Base-by-base conservation (phyloP, 73 alveolate species). In the Durusdinium trenchii region DNA sequence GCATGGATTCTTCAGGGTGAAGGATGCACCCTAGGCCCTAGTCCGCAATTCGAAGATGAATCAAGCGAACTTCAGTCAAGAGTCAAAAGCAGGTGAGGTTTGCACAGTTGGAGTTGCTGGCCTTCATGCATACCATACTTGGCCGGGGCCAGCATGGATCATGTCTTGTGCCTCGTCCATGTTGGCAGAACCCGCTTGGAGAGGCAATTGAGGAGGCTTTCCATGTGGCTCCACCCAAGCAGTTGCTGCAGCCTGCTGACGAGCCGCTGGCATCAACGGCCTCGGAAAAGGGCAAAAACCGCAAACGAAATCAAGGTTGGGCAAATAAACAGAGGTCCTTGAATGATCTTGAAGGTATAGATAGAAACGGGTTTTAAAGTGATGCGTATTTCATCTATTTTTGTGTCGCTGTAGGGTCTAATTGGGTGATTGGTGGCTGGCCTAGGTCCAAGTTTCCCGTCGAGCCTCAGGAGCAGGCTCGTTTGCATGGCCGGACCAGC, bases 201-300 rank as follows among this genome's bases (percentile, higher is more conserved):
- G 50, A 90, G 98, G 98, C 98, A 51, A 57, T 91, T 3, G 98
- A 91, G 60, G 98, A 91, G 89, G 90, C 47, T n/a, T 91, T 91
- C 76, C 98, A 91, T 20, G 98, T 91, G n/a, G 87, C 98, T 36
- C 98, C 98, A 26, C 78, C 98, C 36, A 48, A 78, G 38, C 98
- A 91, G 75, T 54, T 91, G 61, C 76, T 91, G 57, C 98, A 51
- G 50, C 98, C 98, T 14, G 98, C 98, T 0, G 98, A 91, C 50
- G 98, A 91, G 98, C 57, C 7, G 95, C 79, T 18, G 16, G 54
- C 5, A 10, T 62, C 76, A 7, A 62, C 40, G 18, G 76, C 18
- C 32, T 62, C 32, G 76, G 76, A 62, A 62, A 9, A 20, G 64
- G 64, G 64, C 28, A 54, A 20, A 20, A 20, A 54, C 28, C 28